These are phyloP conservation scores for Heracleum sosnowskyi DNA, from an alignment of 129 eudicot species.

Conservation along the genomic window DNA sequence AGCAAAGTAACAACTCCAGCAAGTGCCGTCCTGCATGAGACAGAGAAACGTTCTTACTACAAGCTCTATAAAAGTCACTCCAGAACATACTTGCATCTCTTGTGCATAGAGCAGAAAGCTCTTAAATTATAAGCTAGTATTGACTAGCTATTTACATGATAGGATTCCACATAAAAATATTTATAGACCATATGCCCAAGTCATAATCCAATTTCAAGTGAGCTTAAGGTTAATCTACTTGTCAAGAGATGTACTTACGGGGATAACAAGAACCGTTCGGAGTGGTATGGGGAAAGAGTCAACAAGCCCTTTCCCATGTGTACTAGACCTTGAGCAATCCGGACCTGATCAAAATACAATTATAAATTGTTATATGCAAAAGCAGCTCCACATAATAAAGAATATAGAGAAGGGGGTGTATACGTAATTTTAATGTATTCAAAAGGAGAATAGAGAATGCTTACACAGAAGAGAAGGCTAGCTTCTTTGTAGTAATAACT, in stretches of 20 bases:
- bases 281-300: constrained; percentile 91
- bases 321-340: constrained; percentile 96
- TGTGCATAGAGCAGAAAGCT: background rate
- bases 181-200: background rate
- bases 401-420: background rate
- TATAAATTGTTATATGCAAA: background rate
- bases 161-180: background rate
- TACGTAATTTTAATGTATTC: background rate
- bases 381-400: background rate
- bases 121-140: background rate
- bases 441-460: background rate
- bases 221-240: background rate
- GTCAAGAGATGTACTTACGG: constrained; percentile 51
- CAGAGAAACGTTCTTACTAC: background rate
- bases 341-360: constrained; percentile 46
- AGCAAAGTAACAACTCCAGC: constrained; percentile 74
- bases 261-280: constrained; percentile 82
- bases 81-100: background rate
- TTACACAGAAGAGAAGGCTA: constrained; percentile 90
- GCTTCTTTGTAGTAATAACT: constrained; percentile 98
- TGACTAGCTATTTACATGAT: background rate
- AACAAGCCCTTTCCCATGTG: constrained; percentile 94
- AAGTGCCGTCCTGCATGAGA: constrained; percentile 58
- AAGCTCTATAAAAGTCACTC: background rate
- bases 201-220: background rate